These are phyloP conservation scores for Corchorus olitorius DNA, from an alignment of 345 rosid species.

Conservation along the genomic window DNA sequence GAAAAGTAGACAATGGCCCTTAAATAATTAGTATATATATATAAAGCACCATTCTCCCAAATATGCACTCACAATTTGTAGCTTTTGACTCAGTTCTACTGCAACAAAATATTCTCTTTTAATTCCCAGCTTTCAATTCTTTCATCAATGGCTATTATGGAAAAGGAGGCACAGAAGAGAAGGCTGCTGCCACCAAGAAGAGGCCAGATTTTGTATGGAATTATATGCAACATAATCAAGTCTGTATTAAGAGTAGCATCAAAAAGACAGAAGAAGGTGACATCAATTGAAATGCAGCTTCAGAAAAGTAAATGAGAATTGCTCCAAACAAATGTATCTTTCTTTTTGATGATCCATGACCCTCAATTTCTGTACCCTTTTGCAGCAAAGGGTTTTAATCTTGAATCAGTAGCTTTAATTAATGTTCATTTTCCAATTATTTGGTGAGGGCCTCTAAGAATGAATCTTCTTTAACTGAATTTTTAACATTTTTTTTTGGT, in stretches of 20 bases:
- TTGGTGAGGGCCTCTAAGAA: no score
- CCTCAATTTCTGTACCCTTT: background rate
- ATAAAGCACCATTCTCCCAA: background rate
- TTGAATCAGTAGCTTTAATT: background rate
- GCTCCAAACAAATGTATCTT: background rate
- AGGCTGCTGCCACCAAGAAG: constrained; percentile 11
- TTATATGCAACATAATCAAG: background rate
- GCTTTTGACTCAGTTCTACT: background rate
- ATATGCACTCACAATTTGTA: background rate
- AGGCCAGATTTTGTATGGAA: constrained; percentile 8
- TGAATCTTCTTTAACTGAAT: no score
- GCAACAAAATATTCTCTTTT: background rate
- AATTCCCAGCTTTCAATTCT: background rate
- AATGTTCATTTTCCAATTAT: background rate
- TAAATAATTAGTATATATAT: background rate
- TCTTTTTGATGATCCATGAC: background rate
- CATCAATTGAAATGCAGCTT: constrained; percentile 11
- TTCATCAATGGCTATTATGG: constrained; percentile 3
- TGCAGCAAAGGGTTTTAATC: background rate
- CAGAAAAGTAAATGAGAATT: background rate
- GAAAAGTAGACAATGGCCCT: background rate
- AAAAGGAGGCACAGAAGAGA: background rate
- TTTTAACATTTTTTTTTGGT: no score
- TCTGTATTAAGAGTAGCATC: constrained; percentile 16
- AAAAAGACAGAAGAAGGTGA: constrained; percentile 13